Conservation (phyloP, 106 monocot genomes). For the Dendrobium huoshanense region DNA sequence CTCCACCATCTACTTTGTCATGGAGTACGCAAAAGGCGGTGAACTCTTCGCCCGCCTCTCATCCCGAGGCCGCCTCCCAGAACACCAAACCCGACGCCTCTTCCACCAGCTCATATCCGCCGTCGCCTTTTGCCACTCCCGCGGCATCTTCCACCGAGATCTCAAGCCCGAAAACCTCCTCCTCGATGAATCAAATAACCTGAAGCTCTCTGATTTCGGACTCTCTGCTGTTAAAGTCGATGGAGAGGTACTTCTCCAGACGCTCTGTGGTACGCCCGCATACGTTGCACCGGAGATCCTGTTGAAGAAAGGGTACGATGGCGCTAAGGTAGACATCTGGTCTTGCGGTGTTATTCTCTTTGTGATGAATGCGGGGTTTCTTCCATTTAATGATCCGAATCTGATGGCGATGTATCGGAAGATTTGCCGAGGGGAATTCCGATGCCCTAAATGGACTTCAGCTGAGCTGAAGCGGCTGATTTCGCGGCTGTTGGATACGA, state of each 20-base stretch:
- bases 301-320: background rate
- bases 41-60: conserved; percentile 20
- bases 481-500: conserved; percentile 19
- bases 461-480: conserved; percentile 23
- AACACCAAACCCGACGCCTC: conserved; percentile 9
- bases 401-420: conserved; percentile 23
- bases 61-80: conserved; percentile 18
- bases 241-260: conserved; percentile 3
- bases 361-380: conserved; percentile 6
- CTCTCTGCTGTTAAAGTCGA: background rate
- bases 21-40: conserved; percentile 31
- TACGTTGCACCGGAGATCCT: conserved; percentile 17
- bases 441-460: conserved; percentile 29
- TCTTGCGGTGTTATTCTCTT: conserved; percentile 12
- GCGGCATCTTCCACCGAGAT: conserved; percentile 17
- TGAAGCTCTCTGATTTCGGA: conserved; percentile 15
- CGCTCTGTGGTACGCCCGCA: conserved; percentile 16
- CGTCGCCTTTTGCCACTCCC: conserved; percentile 13
- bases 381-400: conserved; percentile 23
- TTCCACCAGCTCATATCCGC: conserved; percentile 34
- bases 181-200: conserved; percentile 5
- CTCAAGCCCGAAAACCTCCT: conserved; percentile 16
- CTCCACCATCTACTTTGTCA: conserved; percentile 26
- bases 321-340: background rate
- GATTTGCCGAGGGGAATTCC: conserved; percentile 24